phyloP scores from a whole-genome alignment of 2,329 filamentous ascomycete genomes.

The Trichophyton mentagrophytes region DNA sequence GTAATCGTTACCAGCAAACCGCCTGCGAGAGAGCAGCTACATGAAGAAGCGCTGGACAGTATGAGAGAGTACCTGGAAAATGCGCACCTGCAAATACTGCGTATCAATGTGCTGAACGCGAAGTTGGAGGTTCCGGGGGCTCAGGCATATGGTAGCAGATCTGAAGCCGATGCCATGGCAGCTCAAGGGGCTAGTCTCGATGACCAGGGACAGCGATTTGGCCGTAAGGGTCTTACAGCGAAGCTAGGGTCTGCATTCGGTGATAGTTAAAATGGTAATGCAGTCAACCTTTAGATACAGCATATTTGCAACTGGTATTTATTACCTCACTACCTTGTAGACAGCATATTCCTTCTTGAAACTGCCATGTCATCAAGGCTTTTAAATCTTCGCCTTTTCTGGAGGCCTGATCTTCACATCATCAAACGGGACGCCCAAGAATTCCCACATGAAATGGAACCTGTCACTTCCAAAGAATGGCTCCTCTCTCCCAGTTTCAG shows the following conservation, averaged over 20 bases:
- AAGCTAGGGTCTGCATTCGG: background rate
- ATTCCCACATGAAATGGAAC: slow-evolving; percentile 16
- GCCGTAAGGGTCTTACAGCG: background rate
- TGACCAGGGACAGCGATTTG: background rate
- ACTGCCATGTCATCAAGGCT: too few species aligned
- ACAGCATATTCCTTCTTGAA: background rate
- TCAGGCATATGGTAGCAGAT: background rate
- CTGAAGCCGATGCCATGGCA: background rate
- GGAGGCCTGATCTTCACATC: slow-evolving; percentile 9
- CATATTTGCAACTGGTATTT: background rate
- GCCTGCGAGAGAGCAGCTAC: slow-evolving; percentile 56
- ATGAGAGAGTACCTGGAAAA: slow-evolving; percentile 61
- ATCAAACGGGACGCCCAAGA: slow-evolving; percentile 11
- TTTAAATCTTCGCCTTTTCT: background rate
- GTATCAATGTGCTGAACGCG: slow-evolving; percentile 61
- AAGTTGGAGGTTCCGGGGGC: slow-evolving; percentile 54
- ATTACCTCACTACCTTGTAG: background rate
- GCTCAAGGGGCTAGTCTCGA: background rate
- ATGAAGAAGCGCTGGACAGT: slow-evolving; percentile 54
- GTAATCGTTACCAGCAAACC: slow-evolving; percentile 61
- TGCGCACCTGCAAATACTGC: slow-evolving; percentile 61
- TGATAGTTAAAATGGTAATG: background rate
- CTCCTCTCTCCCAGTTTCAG: slow-evolving; percentile 12
- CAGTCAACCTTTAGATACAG: background rate
- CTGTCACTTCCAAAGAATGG: slow-evolving; percentile 16